phyloP scores from a whole-genome alignment of 2,329 filamentous ascomycete genomes.

The Fusarium tanahbumbuense region DNA sequence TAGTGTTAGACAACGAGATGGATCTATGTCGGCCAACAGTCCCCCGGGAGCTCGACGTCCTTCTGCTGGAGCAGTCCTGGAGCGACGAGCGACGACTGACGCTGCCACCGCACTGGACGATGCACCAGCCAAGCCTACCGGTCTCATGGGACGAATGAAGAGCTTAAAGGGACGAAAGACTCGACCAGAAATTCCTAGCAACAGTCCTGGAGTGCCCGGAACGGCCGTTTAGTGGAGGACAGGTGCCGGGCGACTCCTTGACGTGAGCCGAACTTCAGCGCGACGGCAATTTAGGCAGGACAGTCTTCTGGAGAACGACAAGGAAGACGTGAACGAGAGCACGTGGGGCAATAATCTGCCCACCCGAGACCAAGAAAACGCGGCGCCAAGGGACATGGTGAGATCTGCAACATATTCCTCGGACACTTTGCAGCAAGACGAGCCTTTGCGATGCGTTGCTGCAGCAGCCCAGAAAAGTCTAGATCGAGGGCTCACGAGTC shows the following conservation, averaged over 20 bases:
- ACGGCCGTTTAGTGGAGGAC: conserved; percentile 55
- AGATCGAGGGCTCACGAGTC: conserved; percentile 7
- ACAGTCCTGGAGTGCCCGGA: conserved; percentile 53
- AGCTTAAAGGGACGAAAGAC: conserved; percentile 76
- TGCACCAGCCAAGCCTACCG: conserved; percentile 62
- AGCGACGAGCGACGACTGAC: conserved; percentile 74
- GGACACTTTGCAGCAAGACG: conserved; percentile 18
- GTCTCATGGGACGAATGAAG: conserved; percentile 83
- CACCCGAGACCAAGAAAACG: conserved; percentile 41
- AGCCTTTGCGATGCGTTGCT: conserved; percentile 37
- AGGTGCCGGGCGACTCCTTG: conserved; percentile 38
- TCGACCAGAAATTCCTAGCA: conserved; percentile 52
- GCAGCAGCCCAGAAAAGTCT: conserved; percentile 15
- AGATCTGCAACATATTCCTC: conserved; percentile 14
- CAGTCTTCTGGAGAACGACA: conserved; percentile 14
- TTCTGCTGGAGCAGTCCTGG: conserved; percentile 60
- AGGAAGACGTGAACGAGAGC: conserved; percentile 11
- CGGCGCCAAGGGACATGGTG: conserved; percentile 28
- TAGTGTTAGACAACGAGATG: conserved; percentile 56
- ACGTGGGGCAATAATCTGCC: conserved; percentile 8
- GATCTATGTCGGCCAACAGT: conserved; percentile 63
- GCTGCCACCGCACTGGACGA: conserved; percentile 55
- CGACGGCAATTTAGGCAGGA: conserved; percentile 29
- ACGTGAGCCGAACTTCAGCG: conserved; percentile 30
- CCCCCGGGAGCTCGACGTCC: conserved; percentile 60